phyloP scores from a whole-genome alignment of 805 yeast species.

The Wickerhamiella brachini region DNA sequence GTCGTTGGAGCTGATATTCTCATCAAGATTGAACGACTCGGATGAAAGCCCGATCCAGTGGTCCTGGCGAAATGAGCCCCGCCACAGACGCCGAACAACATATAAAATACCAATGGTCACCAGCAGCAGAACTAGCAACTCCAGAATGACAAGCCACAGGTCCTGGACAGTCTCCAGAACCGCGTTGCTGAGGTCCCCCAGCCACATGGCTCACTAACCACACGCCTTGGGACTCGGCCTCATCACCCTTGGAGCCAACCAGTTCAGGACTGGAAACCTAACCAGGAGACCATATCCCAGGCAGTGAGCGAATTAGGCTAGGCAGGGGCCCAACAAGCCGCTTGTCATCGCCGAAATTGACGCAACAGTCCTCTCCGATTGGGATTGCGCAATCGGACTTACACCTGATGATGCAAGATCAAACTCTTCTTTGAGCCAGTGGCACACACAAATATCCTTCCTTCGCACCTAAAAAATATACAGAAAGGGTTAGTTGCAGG shows the following conservation, averaged over 20 bases:
- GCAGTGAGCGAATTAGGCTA: not conserved
- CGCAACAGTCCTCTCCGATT: not conserved
- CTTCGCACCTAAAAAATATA: too few relatives aligned
- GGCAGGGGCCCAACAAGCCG: not conserved
- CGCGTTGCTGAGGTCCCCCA: not conserved
- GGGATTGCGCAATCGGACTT: not conserved
- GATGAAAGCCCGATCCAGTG: slow-evolving; percentile 39
- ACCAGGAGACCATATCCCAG: not conserved
- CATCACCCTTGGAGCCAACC: too few relatives aligned
- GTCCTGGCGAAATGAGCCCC: slow-evolving; percentile 11
- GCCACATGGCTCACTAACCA: not conserved
- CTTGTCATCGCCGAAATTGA: not conserved
- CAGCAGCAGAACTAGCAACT: not conserved
- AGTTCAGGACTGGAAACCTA: too few relatives aligned
- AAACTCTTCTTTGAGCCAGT: not conserved
- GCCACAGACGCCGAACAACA: not conserved
- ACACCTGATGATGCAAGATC: not conserved
- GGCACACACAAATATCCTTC: too few relatives aligned
- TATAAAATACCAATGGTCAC: not conserved
- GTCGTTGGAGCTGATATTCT: slow-evolving; percentile 37
- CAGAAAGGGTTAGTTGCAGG: not conserved
- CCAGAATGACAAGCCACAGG: not conserved
- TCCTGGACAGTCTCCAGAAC: not conserved
- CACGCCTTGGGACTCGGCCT: too few relatives aligned
- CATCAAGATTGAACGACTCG: slow-evolving; percentile 39